Percentiles rank a stretch among this genome's conserved stretches.
phyloP scores from a whole-genome alignment of 2,329 filamentous ascomycete genomes.

The Coniochaeta prunicola region DNA sequence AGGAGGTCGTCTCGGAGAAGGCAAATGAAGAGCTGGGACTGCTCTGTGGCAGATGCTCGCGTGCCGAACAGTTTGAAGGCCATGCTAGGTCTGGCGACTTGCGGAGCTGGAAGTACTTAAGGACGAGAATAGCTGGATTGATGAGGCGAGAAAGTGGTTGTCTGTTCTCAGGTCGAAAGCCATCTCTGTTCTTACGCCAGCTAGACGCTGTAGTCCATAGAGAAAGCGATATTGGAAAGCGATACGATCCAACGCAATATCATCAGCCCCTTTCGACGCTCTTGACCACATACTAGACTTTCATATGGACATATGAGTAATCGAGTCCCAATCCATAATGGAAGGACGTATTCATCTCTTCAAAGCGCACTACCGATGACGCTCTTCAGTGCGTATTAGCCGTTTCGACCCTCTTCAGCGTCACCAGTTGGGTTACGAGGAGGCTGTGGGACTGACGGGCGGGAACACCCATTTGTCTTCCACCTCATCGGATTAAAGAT shows the following conservation, averaged over 20 bases:
- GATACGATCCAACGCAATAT: no score
- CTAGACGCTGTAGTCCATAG: neutral
- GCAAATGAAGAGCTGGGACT: slow-evolving; percentile 39
- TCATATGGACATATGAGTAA: neutral
- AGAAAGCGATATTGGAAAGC: no score
- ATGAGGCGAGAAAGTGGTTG: slow-evolving; percentile 4
- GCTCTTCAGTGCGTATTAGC: no score
- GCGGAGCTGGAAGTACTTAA: slow-evolving; percentile 33
- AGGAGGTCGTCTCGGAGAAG: slow-evolving; percentile 34
- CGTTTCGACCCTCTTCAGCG: no score
- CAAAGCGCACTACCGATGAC: no score
- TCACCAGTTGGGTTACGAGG: no score
- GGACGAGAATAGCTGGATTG: slow-evolving; percentile 36
- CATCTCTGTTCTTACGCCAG: neutral
- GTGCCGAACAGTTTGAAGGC: slow-evolving; percentile 45
- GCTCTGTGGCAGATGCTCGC: slow-evolving; percentile 39
- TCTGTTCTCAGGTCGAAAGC: neutral
- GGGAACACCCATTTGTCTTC: no score
- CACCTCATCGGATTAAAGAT: no score
- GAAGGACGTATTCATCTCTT: no score
- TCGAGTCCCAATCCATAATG: no score
- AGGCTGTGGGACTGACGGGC: no score
- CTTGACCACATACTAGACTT: neutral
- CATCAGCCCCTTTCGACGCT: neutral
- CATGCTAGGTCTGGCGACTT: slow-evolving; percentile 44